phyloP scores from a whole-genome alignment of 768 basidiomycete genomes.

The Amanita brunnescens region DNA sequence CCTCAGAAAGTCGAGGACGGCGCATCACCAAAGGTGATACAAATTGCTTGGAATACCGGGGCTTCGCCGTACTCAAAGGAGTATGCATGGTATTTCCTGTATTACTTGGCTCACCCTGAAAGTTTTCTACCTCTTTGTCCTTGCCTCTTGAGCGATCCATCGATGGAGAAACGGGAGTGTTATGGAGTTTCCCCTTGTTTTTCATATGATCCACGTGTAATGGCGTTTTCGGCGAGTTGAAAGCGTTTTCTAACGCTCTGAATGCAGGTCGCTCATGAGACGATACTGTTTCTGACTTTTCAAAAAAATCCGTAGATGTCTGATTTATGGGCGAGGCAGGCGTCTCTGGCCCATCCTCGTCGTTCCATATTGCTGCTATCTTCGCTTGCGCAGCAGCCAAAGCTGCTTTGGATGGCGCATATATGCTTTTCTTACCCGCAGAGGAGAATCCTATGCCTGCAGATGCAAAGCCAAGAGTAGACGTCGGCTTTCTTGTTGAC shows the following conservation, averaged over 20 bases:
- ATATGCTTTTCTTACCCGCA: slow-evolving; percentile 27
- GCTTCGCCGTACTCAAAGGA: background rate
- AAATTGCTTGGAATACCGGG: slow-evolving; percentile 29
- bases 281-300: slow-evolving; percentile 14
- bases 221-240: slow-evolving; percentile 31
- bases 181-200: slow-evolving; percentile 1
- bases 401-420: slow-evolving; percentile 46
- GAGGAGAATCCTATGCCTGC: slow-evolving; percentile 20
- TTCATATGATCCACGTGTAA: slow-evolving; percentile 18
- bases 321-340: slow-evolving; percentile 9
- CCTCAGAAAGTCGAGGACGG: background rate
- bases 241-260: slow-evolving; percentile 27
- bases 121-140: background rate
- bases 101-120: background rate
- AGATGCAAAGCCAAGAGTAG: slow-evolving; percentile 2
- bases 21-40: slow-evolving; percentile 33
- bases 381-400: slow-evolving; percentile 46
- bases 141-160: slow-evolving; percentile 1
- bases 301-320: slow-evolving; percentile 19
- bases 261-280: slow-evolving; percentile 27
- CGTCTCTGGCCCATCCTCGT: slow-evolving; percentile 14
- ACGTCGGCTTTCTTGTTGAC: slow-evolving; percentile 5
- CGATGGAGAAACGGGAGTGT: slow-evolving; percentile 6
- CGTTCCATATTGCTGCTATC: slow-evolving; percentile 38
- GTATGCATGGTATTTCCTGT: background rate